Base-by-base conservation (phyloP, 768 basidiomycete species). In the Rhizopogon salebrosus region DNA sequence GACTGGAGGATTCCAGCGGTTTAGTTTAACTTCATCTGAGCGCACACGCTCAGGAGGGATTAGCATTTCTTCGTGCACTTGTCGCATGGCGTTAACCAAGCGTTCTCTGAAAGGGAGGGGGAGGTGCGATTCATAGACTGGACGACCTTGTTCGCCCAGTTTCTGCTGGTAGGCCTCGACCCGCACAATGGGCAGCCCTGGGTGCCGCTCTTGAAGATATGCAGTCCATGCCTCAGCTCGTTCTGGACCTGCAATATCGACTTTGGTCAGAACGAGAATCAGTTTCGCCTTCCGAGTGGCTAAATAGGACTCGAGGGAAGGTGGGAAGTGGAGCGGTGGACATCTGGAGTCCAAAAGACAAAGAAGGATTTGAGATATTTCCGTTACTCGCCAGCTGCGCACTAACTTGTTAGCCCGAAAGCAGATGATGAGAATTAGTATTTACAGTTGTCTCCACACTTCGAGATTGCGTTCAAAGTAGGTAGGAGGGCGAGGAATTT, bases 401-500 rank as follows among this genome's bases (percentile, higher is more conserved):
- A 46, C 45, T 34, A 34, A 34, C 22, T 46, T 34, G 31, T 46
- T 20, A 46, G 45, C 31, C 23, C 10, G 41, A 31, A 38, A 41
- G 46, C 43, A 34, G 54, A 35, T 48, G 3, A 31, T 16, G 50
- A 41, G 14, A 31, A 37, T n/a, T 8, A 36, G 29, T 51, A 50
- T 41, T 49, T 67, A 91, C 83, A 98, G 71, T 72, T 98, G 95
- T 57, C 95, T 72, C 94, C 94, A 98, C 13, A 97, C 93, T 64
- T 97, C 90, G 41, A 97, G 62, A 66, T 98, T 97, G 38, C 89
- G 79, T 69, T 97, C 94, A 66, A 84, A 97, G 68, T 86, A 85
- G 1, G 87, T 85, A 2, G 87, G 83, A 3, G 89, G 87, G 40
- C 72, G 70, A 9, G 83, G 83, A 78, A 84, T 74, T 11, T 29